Percentiles rank a stretch among this genome's conserved stretches.
phyloP scores from a whole-genome alignment of 768 basidiomycete species.

The Grammothele lineata region DNA sequence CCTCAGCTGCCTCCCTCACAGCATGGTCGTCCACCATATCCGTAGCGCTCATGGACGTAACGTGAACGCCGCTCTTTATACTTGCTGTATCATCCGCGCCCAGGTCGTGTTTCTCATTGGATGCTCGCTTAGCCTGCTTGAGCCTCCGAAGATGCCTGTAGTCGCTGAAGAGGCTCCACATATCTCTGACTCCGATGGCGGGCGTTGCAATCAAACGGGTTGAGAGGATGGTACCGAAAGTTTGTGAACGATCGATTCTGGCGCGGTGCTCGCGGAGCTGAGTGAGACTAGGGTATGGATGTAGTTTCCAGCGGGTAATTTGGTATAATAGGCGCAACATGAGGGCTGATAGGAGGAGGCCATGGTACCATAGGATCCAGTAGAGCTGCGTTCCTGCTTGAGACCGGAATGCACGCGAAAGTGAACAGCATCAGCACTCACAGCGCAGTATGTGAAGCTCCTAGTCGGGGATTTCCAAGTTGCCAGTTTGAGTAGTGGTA shows the following conservation, averaged over 20 bases:
- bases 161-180: constrained; percentile 48
- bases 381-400: constrained; percentile 37
- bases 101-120: constrained; percentile 14
- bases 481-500: constrained; percentile 38
- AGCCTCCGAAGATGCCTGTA: constrained; percentile 34
- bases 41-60: not conserved
- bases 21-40: constrained; percentile 1
- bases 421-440: constrained; percentile 37
- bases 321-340: constrained; percentile 43
- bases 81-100: not conserved
- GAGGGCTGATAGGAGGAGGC: constrained; percentile 51
- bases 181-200: constrained; percentile 43
- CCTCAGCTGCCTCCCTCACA: constrained; percentile 25
- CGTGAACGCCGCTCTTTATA: constrained; percentile 1
- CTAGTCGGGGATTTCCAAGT: constrained; percentile 48
- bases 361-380: constrained; percentile 62
- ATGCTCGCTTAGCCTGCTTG: constrained; percentile 21
- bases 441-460: constrained; percentile 49
- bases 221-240: constrained; percentile 48
- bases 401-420: not conserved
- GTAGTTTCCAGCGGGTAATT: constrained; percentile 44
- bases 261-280: constrained; percentile 51
- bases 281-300: constrained; percentile 49
- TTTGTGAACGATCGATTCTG: constrained; percentile 44
- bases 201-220: constrained; percentile 43